Evolutionary conservation across 495 filamentous ascomycete genomes (phyloP), one percentile per base, ranked within the genome.

Genomic region (Neurospora intermedia): DNA sequence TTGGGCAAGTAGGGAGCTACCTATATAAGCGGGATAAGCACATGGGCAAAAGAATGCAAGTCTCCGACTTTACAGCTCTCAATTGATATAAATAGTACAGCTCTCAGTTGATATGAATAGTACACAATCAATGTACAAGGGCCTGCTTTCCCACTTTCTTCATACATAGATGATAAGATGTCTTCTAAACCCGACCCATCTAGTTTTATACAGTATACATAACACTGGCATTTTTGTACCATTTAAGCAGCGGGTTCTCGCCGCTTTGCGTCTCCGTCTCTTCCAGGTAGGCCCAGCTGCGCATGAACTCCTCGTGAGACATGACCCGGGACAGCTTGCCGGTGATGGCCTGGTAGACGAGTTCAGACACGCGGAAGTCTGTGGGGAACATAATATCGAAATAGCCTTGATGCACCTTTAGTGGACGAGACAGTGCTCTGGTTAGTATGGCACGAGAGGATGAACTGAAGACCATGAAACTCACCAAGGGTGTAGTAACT

Each of bases 361-460:
- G 90, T 80, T 98, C 93, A 80, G 94, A 87, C 46, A 94, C 90
- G 43, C 88, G 85, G 81, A 98, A 99, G 79, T 99, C 90, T 15
- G 95, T 98, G 0, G 96, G 96, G 83, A 99, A 99, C 77, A 99
- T 89, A 80, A 99, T 98, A 81, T 98, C 96, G 77, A 99, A 99
- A 82, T 97, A 97, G 15, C 96, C 96, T 84, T 99, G 96, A 75
- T 97, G 93, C 20, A 98, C 93, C 93, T 96, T 75, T 70, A 59
- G 69, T 23, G 23, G 13, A 48, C 35, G 9, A 9, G 35, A 70
- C 31, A 66, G 46, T 43, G 54, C 15, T 35, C 27, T 62, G 59
- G 69, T 45, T 46, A 73, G 35, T 27, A 23, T 71, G 13, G n/a
- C n/a, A 69, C 59, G 35, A 41, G 69, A 69, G 3, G 3, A 10